Percentiles rank a stretch among this genome's conserved stretches.
These are phyloP conservation scores for Capronia coronata DNA, from an alignment of 2,329 filamentous ascomycete species.

Conservation along the genomic window DNA sequence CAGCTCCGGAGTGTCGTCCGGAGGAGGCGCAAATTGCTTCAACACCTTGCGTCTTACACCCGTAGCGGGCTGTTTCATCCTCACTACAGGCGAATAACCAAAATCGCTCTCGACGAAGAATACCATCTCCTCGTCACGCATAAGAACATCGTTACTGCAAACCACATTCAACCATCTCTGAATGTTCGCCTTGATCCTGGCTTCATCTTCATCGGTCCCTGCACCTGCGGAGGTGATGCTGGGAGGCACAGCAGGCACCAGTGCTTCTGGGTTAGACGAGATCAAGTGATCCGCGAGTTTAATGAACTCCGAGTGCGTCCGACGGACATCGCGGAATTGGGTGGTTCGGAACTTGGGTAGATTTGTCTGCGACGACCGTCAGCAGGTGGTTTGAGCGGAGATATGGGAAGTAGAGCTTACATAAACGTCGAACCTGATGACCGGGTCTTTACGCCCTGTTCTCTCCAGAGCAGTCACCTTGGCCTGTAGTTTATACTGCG, in stretches of 20 bases:
- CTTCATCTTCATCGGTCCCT: conserved; percentile 92
- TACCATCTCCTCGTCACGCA: conserved; percentile 93
- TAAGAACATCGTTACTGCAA: conserved; percentile 83
- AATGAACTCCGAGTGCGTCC: conserved; percentile 89
- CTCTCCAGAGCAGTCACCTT: conserved; percentile 93
- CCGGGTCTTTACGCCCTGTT: conserved; percentile 90
- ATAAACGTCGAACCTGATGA: conserved; percentile 91
- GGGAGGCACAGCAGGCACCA: conserved; percentile 92
- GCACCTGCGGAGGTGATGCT: conserved; percentile 88
- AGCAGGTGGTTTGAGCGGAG: conserved; percentile 9
- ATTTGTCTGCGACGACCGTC: conserved; percentile 63
- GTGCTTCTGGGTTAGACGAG: conserved; percentile 91
- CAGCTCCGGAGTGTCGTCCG: conserved; percentile 93
- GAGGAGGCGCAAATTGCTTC: conserved; percentile 96
- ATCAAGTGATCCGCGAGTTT: conserved; percentile 96
- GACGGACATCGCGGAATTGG: conserved; percentile 93
- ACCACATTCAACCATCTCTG: conserved; percentile 95
- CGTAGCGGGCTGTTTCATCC: conserved; percentile 93
- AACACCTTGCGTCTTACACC: conserved; percentile 90
- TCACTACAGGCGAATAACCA: conserved; percentile 90
- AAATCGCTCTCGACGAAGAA: conserved; percentile 99
- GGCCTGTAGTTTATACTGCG: conserved; percentile 78
- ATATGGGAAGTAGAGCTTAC: conserved; percentile 49
- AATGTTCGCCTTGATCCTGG: conserved; percentile 76
- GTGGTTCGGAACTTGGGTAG: conserved; percentile 97